Percentiles rank a stretch among this genome's conserved stretches.
Evolutionary conservation across 1,284 basidiomycete species (phyloP).

Genomic region (Moniliella sp.): DNA sequence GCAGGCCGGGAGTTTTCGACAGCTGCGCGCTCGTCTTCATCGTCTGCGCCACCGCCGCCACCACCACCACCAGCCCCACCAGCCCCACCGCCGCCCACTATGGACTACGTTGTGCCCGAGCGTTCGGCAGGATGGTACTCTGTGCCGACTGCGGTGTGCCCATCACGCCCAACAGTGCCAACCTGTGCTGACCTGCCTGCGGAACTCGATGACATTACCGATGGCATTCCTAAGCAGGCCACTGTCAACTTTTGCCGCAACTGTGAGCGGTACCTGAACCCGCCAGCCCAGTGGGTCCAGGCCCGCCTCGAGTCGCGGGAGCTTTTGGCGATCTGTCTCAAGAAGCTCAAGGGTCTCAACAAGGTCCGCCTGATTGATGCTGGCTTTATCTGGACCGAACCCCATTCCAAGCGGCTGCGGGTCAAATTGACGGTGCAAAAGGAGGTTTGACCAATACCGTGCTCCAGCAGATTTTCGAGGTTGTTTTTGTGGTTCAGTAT

Average conservation of each 20-base stretch:
- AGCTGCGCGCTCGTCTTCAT: too few relatives aligned
- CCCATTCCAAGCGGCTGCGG: conserved; percentile 75
- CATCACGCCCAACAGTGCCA: conserved; percentile 83
- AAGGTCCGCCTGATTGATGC: conserved; percentile 91
- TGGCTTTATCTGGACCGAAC: conserved; percentile 97
- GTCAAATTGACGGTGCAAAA: conserved; percentile 94
- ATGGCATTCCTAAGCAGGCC: conserved; percentile 92
- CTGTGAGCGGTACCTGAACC: conserved; percentile 83
- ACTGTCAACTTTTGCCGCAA: conserved; percentile 82
- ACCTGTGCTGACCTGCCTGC: conserved; percentile 76
- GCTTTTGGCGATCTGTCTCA: conserved; percentile 52
- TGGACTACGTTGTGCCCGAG: too few relatives aligned
- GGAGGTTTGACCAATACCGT: conserved; percentile 92
- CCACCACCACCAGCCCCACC: too few relatives aligned
- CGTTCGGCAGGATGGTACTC: too few relatives aligned
- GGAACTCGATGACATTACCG: conserved; percentile 91
- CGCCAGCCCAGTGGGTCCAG: conserved; percentile 65
- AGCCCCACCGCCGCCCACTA: too few relatives aligned
- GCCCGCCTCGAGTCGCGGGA: conserved; percentile 78
- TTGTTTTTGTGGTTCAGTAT: conserved; percentile 83
- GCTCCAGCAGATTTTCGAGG: conserved; percentile 87
- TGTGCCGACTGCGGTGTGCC: conserved; percentile 49
- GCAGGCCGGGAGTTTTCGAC: too few relatives aligned
- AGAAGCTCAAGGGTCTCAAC: conserved; percentile 76
- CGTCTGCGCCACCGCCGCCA: too few relatives aligned